Evolutionary conservation across 2,329 filamentous ascomycete genomes (phyloP).

Genomic region (Fusarium udum): DNA sequence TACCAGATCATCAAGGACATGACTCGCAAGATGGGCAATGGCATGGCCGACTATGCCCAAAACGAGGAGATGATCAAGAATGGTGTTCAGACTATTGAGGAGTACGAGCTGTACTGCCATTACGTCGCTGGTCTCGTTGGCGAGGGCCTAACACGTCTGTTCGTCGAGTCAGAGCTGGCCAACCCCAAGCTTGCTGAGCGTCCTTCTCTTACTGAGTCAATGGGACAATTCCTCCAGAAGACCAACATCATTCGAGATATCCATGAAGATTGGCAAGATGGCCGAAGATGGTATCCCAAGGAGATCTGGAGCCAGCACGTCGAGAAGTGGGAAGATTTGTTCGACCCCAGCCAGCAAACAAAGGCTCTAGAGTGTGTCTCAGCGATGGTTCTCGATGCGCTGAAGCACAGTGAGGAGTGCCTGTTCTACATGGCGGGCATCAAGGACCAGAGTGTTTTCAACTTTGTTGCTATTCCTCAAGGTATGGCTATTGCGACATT

Average conservation of each 20-base stretch:
- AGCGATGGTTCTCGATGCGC: conserved; percentile 91
- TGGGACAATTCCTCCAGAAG: conserved; percentile 98
- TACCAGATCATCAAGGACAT: conserved; percentile 90
- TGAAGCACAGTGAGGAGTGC: conserved; percentile 89
- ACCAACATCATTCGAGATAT: conserved; percentile 99
- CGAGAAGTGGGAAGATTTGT: conserved; percentile 87
- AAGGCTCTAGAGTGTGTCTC: conserved; percentile 86
- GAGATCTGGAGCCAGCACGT: conserved; percentile 98
- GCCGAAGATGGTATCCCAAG: conserved; percentile 91
- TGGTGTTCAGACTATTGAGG: conserved; percentile 82
- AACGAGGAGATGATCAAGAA: conserved; percentile 83
- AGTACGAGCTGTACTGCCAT: conserved; percentile 97
- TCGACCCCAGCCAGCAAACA: conserved; percentile 80
- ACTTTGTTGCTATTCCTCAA: conserved; percentile 97
- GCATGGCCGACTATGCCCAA: conserved; percentile 95
- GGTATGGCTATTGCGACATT: conserved; percentile 97
- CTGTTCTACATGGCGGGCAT: conserved; percentile 98
- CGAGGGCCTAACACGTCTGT: conserved; percentile 89
- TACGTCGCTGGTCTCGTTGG: conserved; percentile 99
- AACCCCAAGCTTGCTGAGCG: conserved; percentile 85
- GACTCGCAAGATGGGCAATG: conserved; percentile 93
- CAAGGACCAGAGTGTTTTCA: conserved; percentile 96
- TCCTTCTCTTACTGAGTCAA: conserved; percentile 86
- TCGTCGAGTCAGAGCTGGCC: conserved; percentile 86
- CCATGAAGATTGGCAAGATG: conserved; percentile 87